Conservation (phyloP, 2,329 filamentous ascomycete genomes). For the Trematosphaeria pertusa region DNA sequence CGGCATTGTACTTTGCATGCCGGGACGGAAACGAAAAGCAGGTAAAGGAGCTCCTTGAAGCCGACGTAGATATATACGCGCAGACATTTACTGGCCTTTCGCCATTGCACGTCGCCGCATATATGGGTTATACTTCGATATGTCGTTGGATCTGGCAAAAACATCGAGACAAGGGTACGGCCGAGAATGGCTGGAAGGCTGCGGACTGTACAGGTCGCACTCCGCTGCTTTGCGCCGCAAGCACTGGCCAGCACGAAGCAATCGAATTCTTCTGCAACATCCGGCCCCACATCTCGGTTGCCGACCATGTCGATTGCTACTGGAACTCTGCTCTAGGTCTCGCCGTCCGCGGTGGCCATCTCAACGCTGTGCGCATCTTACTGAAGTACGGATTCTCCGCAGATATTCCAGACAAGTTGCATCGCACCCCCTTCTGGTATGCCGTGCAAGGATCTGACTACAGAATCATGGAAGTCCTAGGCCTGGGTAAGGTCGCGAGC, state of each 20-base stretch:
- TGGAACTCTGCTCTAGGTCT: too few relatives aligned
- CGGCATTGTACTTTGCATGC: conserved; percentile 6
- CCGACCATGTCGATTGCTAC: background rate
- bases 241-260: background rate
- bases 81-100: background rate
- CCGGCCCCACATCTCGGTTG: background rate
- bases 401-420: too few relatives aligned
- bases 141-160: background rate
- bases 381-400: background rate
- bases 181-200: background rate
- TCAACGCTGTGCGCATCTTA: background rate
- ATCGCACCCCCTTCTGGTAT: too few relatives aligned
- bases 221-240: conserved; percentile 1
- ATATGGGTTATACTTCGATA: background rate
- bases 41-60: background rate
- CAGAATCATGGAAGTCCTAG: too few relatives aligned
- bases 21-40: background rate
- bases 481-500: too few relatives aligned
- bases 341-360: background rate
- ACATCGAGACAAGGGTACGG: too few relatives aligned
- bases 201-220: background rate
- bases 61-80: background rate
- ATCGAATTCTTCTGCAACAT: background rate
- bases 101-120: conserved; percentile 3
- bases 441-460: too few relatives aligned